phyloP scores from a whole-genome alignment of 2,329 filamentous ascomycete species.

The Helicocarpus griseus region DNA sequence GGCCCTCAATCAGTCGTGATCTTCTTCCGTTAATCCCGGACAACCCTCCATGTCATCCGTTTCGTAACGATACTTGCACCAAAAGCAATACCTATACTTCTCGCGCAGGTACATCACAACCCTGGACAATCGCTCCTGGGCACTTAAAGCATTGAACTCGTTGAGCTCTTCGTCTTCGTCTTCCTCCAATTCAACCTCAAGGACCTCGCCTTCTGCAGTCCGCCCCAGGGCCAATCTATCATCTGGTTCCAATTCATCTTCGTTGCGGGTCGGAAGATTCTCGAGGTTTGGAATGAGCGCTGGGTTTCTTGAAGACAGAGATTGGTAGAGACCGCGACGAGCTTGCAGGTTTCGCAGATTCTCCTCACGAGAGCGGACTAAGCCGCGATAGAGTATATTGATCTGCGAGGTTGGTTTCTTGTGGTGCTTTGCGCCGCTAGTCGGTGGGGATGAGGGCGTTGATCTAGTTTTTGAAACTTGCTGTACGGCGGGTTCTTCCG shows the following conservation, averaged over 20 bases:
- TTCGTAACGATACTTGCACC: slow-evolving; percentile 81
- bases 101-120: slow-evolving; percentile 62
- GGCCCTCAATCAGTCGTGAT: slow-evolving; percentile 50
- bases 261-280: slow-evolving; percentile 36
- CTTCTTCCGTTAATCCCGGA: slow-evolving; percentile 78
- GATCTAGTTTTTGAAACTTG: neutral
- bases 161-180: slow-evolving; percentile 76
- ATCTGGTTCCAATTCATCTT: slow-evolving; percentile 61
- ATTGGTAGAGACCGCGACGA: slow-evolving; percentile 57
- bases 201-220: slow-evolving; percentile 30
- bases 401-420: slow-evolving; percentile 54
- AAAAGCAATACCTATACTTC: slow-evolving; percentile 79
- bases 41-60: slow-evolving; percentile 70
- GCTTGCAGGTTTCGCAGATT: slow-evolving; percentile 58
- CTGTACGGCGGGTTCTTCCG: slow-evolving; percentile 11
- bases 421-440: slow-evolving; percentile 14
- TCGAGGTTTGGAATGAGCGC: slow-evolving; percentile 16
- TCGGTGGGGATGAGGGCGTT: neutral
- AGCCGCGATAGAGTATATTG: slow-evolving; percentile 68
- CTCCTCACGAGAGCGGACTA: slow-evolving; percentile 60
- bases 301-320: slow-evolving; percentile 34
- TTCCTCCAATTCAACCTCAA: slow-evolving; percentile 52
- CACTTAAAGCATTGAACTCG: slow-evolving; percentile 61
- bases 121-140: slow-evolving; percentile 55
- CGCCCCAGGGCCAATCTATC: slow-evolving; percentile 61